phyloP scores from a whole-genome alignment of 78 protist species.

The Capsaspora owczarzaki region DNA sequence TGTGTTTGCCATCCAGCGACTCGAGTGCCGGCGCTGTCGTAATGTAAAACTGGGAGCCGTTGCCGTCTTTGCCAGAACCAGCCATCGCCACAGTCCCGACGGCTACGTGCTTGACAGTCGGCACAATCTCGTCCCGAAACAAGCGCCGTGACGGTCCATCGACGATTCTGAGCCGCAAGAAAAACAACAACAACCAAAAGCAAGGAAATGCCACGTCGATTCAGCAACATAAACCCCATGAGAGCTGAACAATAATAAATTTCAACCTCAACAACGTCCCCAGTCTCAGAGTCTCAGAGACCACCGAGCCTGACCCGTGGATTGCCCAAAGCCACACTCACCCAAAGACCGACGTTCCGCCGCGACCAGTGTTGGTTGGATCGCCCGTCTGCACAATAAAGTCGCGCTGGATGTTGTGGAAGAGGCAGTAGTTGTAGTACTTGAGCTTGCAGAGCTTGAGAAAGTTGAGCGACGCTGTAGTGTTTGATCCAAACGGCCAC shows the following conservation, averaged over 20 bases:
- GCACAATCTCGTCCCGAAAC: conserved; percentile 67
- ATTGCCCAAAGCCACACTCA: neutral
- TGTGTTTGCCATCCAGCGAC: conserved; percentile 78
- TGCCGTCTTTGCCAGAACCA: conserved; percentile 38
- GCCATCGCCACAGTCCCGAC: conserved; percentile 83
- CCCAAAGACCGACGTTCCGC: neutral
- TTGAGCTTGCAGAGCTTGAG: conserved; percentile 68
- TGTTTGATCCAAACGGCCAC: neutral
- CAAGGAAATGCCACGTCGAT: no score
- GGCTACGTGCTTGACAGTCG: conserved; percentile 65
- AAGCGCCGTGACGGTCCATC: neutral
- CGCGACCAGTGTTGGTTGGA: conserved; percentile 26
- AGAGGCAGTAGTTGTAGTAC: conserved; percentile 65
- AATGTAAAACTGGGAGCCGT: conserved; percentile 73
- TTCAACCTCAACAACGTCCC: no score
- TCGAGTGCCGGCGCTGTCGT: conserved; percentile 53
- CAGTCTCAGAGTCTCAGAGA: no score
- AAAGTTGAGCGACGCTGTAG: conserved; percentile 47
- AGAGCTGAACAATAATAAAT: no score
- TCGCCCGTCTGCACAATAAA: conserved; percentile 60
- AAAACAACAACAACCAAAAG: no score
- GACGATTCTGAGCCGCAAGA: neutral
- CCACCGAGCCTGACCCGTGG: no score
- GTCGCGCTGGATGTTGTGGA: conserved; percentile 47
- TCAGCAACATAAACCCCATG: no score